Base-by-base conservation (phyloP, 2,329 filamentous ascomycete genomes). In the Monosporascus ibericus region DNA sequence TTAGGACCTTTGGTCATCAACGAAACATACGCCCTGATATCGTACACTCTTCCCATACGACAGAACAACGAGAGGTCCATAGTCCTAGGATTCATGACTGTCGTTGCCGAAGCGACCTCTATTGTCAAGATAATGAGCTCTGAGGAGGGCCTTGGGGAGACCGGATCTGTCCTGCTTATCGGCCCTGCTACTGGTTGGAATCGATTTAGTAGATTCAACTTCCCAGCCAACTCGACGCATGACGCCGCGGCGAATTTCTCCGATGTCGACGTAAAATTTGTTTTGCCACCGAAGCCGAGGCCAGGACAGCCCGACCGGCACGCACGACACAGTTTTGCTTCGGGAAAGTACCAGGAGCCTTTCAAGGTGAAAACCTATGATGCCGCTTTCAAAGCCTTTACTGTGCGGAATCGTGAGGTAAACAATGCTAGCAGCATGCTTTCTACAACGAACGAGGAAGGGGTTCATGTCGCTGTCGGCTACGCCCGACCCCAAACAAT, bases 11-110 rank as follows among this genome's bases (percentile, higher is more conserved):
- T 89, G 52, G 75, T 81, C 24, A 70, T 94, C 57, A 94, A 95
- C 65, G 72, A 80, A 44, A 82, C 83, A 0, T 88, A 87, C 57
- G 88, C 88, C 22, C 73, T 96, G 11, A 67, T 95, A 14, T 96
- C 91, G 2, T 75, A 95, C 53, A 95, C 91, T 0, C 72, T 92
- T 17, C 89, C 91, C 0, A 82, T 96, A 50, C 79, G 88, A 54
- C 84, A 87, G 65, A 87, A 85, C 58, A 76, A 77, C 2, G 78
- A 79, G 2, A 67, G 71, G 42, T 72, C 72, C 3, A 84, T 87
- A 56, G 80, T 92, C 1, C 75, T 96, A 5, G 92, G 90, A 2
- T 96, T 90, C 74, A 80, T 96, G 73, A 95, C 90, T 1, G 73
- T 92, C 2, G 75, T 95, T n/a, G 79, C 88, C 51, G 81, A 88